phyloP scores from a whole-genome alignment of 768 basidiomycete genomes.

The Podaxis sp. region DNA sequence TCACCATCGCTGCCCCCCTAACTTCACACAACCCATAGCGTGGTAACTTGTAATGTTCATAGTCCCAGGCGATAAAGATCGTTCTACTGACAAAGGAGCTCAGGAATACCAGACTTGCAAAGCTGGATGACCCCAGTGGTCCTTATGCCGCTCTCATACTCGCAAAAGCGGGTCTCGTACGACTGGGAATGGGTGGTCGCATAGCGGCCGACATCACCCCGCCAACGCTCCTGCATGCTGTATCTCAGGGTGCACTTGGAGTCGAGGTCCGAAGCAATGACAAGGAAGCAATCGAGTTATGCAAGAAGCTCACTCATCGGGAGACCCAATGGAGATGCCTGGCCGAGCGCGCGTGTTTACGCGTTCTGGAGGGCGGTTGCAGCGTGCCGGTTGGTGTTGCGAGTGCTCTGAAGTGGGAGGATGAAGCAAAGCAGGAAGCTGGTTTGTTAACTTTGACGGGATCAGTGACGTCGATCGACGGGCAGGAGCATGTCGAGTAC shows the following conservation, averaged over 20 bases:
- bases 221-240: constrained; percentile 80
- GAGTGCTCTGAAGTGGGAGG: constrained; percentile 38
- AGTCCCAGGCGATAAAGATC: background rate
- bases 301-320: constrained; percentile 68
- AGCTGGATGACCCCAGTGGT: constrained; percentile 80
- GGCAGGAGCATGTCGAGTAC: constrained; percentile 65
- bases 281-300: constrained; percentile 52
- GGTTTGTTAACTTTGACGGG: constrained; percentile 59
- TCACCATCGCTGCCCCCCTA: background rate
- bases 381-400: constrained; percentile 91
- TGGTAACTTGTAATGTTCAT: constrained; percentile 73
- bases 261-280: constrained; percentile 80
- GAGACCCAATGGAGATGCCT: constrained; percentile 71
- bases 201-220: constrained; percentile 70
- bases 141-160: constrained; percentile 88
- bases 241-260: constrained; percentile 90
- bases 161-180: constrained; percentile 87
- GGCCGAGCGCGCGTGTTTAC: constrained; percentile 84
- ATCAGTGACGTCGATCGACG: constrained; percentile 82
- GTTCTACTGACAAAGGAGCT: background rate
- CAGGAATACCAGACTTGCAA: constrained; percentile 86
- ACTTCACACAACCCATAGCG: constrained; percentile 40
- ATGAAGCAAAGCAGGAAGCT: constrained; percentile 13
- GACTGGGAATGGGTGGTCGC: constrained; percentile 70
- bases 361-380: constrained; percentile 94